Evolutionary conservation across 768 basidiomycete genomes (phyloP), one percentile per base, ranked within the genome.

Genomic region (Plicaturopsis crispa): DNA sequence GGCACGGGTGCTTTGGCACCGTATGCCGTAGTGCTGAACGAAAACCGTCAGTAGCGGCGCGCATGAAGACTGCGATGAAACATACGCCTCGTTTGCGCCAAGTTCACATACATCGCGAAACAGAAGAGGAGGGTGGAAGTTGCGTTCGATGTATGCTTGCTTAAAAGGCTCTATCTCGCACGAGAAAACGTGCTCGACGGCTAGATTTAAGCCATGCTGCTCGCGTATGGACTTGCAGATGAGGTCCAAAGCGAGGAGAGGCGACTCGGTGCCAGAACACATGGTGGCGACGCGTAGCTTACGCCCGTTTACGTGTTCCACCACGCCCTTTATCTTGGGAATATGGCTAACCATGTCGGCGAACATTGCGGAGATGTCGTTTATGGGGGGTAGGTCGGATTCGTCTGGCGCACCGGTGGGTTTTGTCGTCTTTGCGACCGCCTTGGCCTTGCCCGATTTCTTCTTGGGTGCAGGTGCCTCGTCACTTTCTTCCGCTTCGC

Each of bases 101-200:
- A 97, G 72, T 52, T 96, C 92, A 40, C 86, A 90, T 13, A 97
- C 92, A 54, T 97, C 93, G 34, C 93, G 78, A 59, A 96, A 97
- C 23, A 97, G 68, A 19, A 94, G 60, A 10, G 92, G 91, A 17
- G 93, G 93, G 28, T 83, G 76, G 55, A 97, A 97, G 58, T 97
- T 97, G 22, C 93, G 74, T 54, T 97, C 93, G 45, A 97, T 97
- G 53, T 97, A 96, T 0, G 92, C 93, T 55, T 93, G 92, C 61
- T 96, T 93, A 71, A 91, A 94, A 3, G 92, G 91, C 54, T 92
- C 92, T 40, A 96, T 94, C 62, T 96, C 91, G 60, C 91, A 96
- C 1, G 91, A 94, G 62, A 96, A 94, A 31, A 93, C 88, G 59
- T 96, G 92, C 56, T 93, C 85, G 36, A 90, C 67, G 18, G 82